These are phyloP conservation scores for Rhodamnia argentea DNA, from an alignment of 345 rosid species.

Conservation along the genomic window DNA sequence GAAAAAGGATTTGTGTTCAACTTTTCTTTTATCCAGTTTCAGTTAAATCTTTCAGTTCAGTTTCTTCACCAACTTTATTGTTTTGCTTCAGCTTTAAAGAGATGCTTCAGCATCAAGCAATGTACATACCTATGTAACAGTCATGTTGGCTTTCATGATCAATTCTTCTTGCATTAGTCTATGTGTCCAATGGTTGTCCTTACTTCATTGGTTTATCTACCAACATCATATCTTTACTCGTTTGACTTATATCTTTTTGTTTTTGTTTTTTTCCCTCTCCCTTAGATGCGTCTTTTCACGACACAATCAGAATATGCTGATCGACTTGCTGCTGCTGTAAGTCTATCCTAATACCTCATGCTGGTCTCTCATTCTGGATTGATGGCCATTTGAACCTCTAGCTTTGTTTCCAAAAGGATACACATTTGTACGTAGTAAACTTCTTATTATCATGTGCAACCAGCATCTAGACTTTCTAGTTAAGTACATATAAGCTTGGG, in stretches of 20 bases:
- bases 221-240: neutral
- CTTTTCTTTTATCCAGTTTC: neutral
- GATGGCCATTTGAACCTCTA: neutral
- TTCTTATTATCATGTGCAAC: neutral
- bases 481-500: neutral
- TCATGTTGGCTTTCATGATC: neutral
- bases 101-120: neutral
- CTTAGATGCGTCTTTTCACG: constrained; percentile 67
- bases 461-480: neutral
- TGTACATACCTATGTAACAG: rapidly evolving
- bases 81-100: neutral
- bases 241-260: neutral
- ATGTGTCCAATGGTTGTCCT: neutral
- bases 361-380: neutral
- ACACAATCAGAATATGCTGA: constrained; percentile 79
- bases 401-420: neutral
- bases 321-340: constrained; percentile 66
- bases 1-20: neutral
- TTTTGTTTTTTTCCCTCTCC: neutral
- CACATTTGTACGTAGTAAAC: neutral
- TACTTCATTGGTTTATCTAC: neutral
- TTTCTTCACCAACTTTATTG: neutral
- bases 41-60: neutral
- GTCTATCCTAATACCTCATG: neutral
- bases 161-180: neutral